phyloP scores from a whole-genome alignment of 306 rosid genomes.

The Vigna mungo region DNA sequence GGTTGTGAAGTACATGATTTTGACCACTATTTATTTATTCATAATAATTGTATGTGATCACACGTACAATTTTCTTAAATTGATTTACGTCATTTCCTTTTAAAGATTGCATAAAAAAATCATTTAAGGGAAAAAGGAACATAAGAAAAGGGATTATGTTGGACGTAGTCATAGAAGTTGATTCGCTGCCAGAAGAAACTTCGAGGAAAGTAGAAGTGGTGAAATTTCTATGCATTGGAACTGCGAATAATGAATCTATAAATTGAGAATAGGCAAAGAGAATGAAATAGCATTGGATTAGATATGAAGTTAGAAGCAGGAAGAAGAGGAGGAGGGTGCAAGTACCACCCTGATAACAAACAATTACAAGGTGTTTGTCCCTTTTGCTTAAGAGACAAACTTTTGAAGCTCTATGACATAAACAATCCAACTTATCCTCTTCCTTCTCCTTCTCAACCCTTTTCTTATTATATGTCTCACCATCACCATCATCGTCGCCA shows the following conservation, averaged over 20 bases:
- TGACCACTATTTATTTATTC: not conserved
- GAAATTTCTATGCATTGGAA: constrained; percentile 27
- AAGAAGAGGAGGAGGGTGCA: constrained; percentile 49
- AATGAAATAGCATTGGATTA: not conserved
- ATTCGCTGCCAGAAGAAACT: constrained; percentile 25
- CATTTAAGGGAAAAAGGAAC: not conserved
- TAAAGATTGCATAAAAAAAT: constrained; percentile 1
- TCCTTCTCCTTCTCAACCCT: not conserved
- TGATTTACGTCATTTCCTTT: not conserved
- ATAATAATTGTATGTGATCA: not conserved
- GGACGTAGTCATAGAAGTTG: constrained; percentile 43
- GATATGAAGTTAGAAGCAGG: constrained; percentile 44
- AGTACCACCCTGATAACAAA: constrained; percentile 50
- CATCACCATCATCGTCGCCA: constrained; percentile 42
- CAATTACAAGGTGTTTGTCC: constrained; percentile 67
- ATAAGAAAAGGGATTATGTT: constrained; percentile 29
- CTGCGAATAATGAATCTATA: constrained; percentile 35
- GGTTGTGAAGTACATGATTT: not conserved
- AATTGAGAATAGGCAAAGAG: constrained; percentile 12
- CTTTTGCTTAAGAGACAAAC: constrained; percentile 62
- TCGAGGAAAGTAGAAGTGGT: constrained; percentile 27
- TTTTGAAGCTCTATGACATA: constrained; percentile 53
- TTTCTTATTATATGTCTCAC: constrained; percentile 39
- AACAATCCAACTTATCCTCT: constrained; percentile 28
- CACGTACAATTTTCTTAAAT: not conserved